phyloP scores from a whole-genome alignment of 306 rosid species.

The Cucumis hystrix region DNA sequence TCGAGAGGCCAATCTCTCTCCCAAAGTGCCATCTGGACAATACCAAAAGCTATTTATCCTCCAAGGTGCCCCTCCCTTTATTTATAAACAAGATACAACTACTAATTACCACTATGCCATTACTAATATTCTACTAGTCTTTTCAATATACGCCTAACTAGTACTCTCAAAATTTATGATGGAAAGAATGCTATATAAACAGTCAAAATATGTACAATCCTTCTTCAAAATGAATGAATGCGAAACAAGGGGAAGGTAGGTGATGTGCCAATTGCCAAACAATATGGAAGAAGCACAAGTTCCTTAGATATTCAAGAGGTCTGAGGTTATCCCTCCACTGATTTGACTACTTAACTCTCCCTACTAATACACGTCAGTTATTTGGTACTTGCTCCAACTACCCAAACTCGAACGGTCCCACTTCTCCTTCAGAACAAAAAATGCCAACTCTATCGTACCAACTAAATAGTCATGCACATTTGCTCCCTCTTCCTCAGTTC shows the following conservation, averaged over 20 bases:
- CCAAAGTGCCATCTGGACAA: too few relatives aligned
- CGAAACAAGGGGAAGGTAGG: background rate
- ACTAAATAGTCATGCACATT: background rate
- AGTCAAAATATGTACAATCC: background rate
- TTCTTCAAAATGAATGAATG: background rate
- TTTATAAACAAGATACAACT: too few relatives aligned
- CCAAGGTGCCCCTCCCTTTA: too few relatives aligned
- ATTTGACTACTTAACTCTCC: background rate
- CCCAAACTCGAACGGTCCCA: background rate
- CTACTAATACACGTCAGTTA: background rate
- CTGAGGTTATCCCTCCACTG: background rate
- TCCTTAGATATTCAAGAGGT: background rate
- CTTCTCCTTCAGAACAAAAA: background rate
- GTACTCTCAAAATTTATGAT: too few relatives aligned
- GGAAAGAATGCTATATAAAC: background rate
- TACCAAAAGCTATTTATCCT: too few relatives aligned
- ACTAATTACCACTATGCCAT: too few relatives aligned
- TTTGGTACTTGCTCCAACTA: background rate
- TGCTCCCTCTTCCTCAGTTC: background rate
- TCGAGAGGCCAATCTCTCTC: too few relatives aligned
- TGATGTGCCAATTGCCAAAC: background rate
- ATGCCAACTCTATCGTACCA: background rate
- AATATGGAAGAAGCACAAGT: background rate
- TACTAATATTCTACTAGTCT: too few relatives aligned
- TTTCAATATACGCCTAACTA: too few relatives aligned